Conservation (phyloP, 148 eudicot species). For the Amaranthus cruentus region DNA sequence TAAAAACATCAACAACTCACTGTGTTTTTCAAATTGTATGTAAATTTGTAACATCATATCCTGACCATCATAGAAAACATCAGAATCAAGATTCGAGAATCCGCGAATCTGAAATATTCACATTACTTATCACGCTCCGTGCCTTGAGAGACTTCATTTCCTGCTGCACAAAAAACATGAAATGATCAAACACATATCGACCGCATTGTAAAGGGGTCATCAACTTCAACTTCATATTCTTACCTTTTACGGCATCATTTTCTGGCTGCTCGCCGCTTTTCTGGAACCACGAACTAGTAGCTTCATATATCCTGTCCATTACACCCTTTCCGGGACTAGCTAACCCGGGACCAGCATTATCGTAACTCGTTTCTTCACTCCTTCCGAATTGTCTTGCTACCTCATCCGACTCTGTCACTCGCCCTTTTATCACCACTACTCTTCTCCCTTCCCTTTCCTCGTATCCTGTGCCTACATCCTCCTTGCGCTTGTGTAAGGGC, state of each 20-base stretch:
- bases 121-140: too few species aligned
- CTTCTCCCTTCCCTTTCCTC: background rate
- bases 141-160: background rate
- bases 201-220: background rate
- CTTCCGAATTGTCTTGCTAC: slow-evolving; percentile 39
- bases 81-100: too few species aligned
- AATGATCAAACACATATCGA: background rate
- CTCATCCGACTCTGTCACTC: slow-evolving; percentile 60
- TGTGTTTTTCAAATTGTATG: too few species aligned
- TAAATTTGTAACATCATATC: too few species aligned
- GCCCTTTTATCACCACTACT: slow-evolving; percentile 33
- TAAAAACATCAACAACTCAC: too few species aligned
- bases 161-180: background rate
- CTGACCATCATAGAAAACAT: too few species aligned
- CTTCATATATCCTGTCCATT: slow-evolving; percentile 44
- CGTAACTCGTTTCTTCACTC: slow-evolving; percentile 16
- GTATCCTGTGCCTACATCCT: background rate
- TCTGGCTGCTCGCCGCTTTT: slow-evolving; percentile 32
- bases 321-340: slow-evolving; percentile 35
- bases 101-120: too few species aligned
- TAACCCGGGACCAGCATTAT: slow-evolving; percentile 17
- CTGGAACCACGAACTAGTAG: slow-evolving; percentile 45
- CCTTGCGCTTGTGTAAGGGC: slow-evolving; percentile 29
- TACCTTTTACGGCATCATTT: slow-evolving; percentile 13
- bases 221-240: background rate